Conservation (phyloP, 2,329 filamentous ascomycete species). For the Dothideomycetes sp. region DNA sequence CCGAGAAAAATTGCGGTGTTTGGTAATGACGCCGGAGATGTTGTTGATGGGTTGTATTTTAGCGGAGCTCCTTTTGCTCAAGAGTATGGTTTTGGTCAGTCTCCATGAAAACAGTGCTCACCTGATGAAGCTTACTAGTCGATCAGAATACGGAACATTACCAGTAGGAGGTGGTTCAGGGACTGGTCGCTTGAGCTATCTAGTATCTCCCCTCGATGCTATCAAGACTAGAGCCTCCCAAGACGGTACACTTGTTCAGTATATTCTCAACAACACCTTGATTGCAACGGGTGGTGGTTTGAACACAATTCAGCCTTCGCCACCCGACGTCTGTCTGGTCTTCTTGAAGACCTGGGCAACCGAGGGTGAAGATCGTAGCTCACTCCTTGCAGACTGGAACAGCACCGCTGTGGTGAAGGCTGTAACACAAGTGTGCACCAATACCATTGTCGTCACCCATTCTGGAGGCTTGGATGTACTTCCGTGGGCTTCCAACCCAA, state of each 20-base stretch:
- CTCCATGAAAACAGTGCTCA: slow-evolving; percentile 11
- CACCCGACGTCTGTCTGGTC: slow-evolving; percentile 41
- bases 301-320: slow-evolving; percentile 4
- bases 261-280: slow-evolving; percentile 27
- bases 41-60: slow-evolving; percentile 38
- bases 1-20: slow-evolving; percentile 38
- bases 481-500: slow-evolving; percentile 29
- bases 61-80: slow-evolving; percentile 5
- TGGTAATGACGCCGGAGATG: slow-evolving; percentile 36
- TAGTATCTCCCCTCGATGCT: slow-evolving; percentile 30
- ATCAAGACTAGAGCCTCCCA: slow-evolving; percentile 21
- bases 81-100: slow-evolving; percentile 4
- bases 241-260: slow-evolving; percentile 33
- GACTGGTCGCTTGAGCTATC: slow-evolving; percentile 25
- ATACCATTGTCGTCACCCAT: slow-evolving; percentile 40
- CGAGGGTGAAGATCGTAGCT: slow-evolving; percentile 32
- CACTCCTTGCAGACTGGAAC: slow-evolving; percentile 32
- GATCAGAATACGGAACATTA: slow-evolving; percentile 32
- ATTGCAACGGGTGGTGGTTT: slow-evolving; percentile 21
- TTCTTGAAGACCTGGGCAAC: slow-evolving; percentile 46
- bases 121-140: not conserved
- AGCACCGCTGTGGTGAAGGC: slow-evolving; percentile 31
- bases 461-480: slow-evolving; percentile 31
- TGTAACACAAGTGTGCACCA: slow-evolving; percentile 35
- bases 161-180: slow-evolving; percentile 31